Percentiles rank a stretch among this genome's conserved stretches.
Evolutionary conservation across 73 alveolate species (phyloP).

Genomic region (Paramecium biaurelia): DNA sequence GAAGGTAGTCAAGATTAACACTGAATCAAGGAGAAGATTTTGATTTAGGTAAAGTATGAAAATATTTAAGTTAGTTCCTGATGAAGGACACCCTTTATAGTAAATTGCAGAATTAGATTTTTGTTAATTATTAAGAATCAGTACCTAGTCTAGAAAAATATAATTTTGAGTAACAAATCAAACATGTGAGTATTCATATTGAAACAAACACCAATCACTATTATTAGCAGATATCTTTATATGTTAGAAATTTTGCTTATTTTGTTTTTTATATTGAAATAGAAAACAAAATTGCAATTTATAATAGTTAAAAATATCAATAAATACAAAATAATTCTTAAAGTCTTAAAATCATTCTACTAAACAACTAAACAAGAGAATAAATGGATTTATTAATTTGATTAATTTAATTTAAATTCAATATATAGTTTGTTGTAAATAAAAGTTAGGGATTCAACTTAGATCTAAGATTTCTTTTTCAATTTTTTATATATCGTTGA

Average conservation of each 20-base stretch:
- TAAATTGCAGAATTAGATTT: not conserved
- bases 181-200: not conserved
- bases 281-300: not conserved
- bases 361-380: not conserved
- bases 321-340: not conserved
- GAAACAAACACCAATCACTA: not conserved
- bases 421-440: not conserved
- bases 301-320: not conserved
- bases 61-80: slow-evolving; percentile 23
- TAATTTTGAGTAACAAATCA: not conserved
- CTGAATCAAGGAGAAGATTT: not conserved
- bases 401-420: not conserved
- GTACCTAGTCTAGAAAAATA: not conserved
- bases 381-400: not conserved
- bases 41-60: not conserved
- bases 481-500: not conserved
- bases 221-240: not conserved
- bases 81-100: not conserved
- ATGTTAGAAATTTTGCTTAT: not conserved
- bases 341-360: not conserved
- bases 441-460: not conserved
- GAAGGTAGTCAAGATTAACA: not conserved
- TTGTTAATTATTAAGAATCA: slow-evolving; percentile 28
- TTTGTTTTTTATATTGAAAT: not conserved
- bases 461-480: not conserved